Evolutionary conservation across 2,329 filamentous ascomycete genomes (phyloP), one percentile per base, ranked within the genome.

Genomic region (Sclerotinia glacialis): DNA sequence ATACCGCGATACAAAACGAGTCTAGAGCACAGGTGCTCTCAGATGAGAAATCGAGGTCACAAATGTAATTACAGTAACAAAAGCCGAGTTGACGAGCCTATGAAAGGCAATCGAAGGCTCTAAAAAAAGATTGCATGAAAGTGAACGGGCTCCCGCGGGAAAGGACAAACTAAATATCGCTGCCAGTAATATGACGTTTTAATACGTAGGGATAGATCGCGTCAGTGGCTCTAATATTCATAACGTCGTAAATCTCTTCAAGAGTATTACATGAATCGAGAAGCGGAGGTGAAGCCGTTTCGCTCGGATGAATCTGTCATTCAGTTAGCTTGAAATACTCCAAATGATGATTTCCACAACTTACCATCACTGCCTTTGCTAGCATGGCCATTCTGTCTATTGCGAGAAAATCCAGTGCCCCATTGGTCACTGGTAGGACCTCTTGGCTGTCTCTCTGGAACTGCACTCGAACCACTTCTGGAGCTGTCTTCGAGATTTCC

Each of bases 401-500:
- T 78, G 67, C 86, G 84, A 47, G 78, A 80, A 71, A 88, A 89
- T 40, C 78, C 79, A 54, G 78, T 79, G 74, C 86, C 85, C 86
- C 86, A 88, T 73, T 86, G 84, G 1, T 67, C 70, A 31, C 69
- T 72, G 23, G 86, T 86, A 34, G 86, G 86, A 37, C 85, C 85
- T 34, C 85, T 82, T n/a, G 86, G 86, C 77, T 89, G 86, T 67
- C 86, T 80, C 71, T 89, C 86, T 3, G 85, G 85, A 12, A 81
- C 81, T 34, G 72, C 65, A 5, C 71, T 64, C n/a, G 69, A 52
- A 23, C 74, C 72, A 64, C 72, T 75, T 67, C 74, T 70, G 14
- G 70, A 64, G 61, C 67, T 70, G 14, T 75, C 72, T 21, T 76
- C 74, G 44, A 72, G 71, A 49, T 66, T 73, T 37, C 75, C 74